A percentile compares a stretch with the other conserved stretches of the same genome.
phyloP scores from a whole-genome alignment of 2,329 filamentous ascomycete genomes.

The Fusarium sarcochroum region DNA sequence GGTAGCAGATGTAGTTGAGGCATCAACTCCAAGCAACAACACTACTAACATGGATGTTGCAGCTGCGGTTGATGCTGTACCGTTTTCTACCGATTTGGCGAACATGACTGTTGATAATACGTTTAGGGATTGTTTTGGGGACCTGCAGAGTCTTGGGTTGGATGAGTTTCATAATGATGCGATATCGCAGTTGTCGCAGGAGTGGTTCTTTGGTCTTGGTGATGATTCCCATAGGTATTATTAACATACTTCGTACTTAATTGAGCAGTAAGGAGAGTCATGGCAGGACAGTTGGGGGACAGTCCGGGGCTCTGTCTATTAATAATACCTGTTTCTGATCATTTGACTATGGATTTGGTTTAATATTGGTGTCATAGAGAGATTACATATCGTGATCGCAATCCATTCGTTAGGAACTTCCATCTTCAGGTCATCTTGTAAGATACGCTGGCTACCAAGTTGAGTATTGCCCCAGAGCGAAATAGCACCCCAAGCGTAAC shows the following conservation, averaged over 20 bases:
- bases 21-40: not conserved
- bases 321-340: too few species aligned
- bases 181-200: slow-evolving; percentile 46
- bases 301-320: too few species aligned
- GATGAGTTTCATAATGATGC: slow-evolving; percentile 46
- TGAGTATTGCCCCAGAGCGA: not conserved
- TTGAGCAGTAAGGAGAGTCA: too few species aligned
- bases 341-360: too few species aligned
- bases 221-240: slow-evolving; percentile 36
- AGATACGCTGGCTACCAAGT: too few species aligned
- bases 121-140: slow-evolving; percentile 56
- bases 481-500: not conserved
- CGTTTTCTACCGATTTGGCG: slow-evolving; percentile 21
- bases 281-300: too few species aligned
- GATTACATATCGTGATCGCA: too few species aligned
- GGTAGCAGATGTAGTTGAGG: slow-evolving; percentile 55
- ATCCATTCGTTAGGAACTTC: too few species aligned
- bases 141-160: slow-evolving; percentile 41
- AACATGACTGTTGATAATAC: slow-evolving; percentile 56
- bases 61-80: slow-evolving; percentile 9
- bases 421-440: too few species aligned
- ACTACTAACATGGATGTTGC: not conserved
- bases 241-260: not conserved
- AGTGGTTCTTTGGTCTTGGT: slow-evolving; percentile 42
- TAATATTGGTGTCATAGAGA: too few species aligned